Base-by-base conservation (phyloP, 2,329 filamentous ascomycete genomes). In the Thelonectria blattea region DNA sequence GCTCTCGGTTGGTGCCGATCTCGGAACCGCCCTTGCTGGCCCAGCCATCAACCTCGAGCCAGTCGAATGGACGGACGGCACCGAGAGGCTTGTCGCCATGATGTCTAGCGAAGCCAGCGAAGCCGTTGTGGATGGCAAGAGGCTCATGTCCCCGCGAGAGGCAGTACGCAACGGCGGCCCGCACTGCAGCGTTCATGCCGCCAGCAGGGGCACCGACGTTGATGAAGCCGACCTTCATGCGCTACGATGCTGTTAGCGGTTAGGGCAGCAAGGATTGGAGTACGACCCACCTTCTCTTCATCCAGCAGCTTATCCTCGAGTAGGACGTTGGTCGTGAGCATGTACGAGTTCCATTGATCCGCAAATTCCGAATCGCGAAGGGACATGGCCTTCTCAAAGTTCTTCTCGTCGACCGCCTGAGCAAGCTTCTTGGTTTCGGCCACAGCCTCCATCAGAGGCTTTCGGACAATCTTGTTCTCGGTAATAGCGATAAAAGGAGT, bases 181-280 rank as follows among this genome's bases (percentile, higher is more conserved):
- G 88, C 18, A 96, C 95, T 43, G 95, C 95, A 27, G 94, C 93
- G 78, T 99, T 99, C 91, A 99, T 98, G 71, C 95, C 95, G 76
- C 95, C 95, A 30, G 95, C 95, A 8, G 95, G 95, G 12, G 95
- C 95, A 71, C 95, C 95, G 22, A 98, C 93, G 71, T 98, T 96
- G 77, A 99, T 92, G 72, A 99, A 97, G 50, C 92, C 95, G 71
- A 99, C 91, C 67, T 88, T 89, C 91, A 98, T 93, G 68, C 89
- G 88, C 91, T 93, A 65, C 15, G 22, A 39, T 39, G 41, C 7
- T 34, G 67, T 81, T 60, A 81, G 73, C 60, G 30, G 55, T 22
- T 52, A 34, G 27, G 17, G 3, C 5, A 49, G 34, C 5, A 14
- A 30, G 6, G 12, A 3, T 24, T 15, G 27, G n/a, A 9, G 22